Evolutionary conservation across 2,329 filamentous ascomycete genomes (phyloP), one percentile per base, ranked within the genome.

Genomic region (Parascedosporium putredinis): DNA sequence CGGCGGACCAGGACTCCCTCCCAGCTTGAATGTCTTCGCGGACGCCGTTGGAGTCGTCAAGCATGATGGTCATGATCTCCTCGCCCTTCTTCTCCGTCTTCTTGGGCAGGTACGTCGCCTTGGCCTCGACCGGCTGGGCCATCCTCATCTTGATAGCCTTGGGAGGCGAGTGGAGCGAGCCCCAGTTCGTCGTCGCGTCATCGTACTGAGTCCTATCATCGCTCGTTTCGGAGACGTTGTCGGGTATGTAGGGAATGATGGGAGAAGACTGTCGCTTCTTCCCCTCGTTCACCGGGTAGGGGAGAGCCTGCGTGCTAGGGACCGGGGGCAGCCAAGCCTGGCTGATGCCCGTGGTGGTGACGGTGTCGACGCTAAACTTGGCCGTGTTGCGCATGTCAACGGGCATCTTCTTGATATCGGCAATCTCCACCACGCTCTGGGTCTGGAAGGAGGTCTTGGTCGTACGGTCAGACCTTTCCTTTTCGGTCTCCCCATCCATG

Each of bases 261-360:
- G 72, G 73, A 14, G 75, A 78, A 3, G 74, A 77, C 46, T 66
- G 68, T 16, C 73, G 69, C 55, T 71, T 69, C 16, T 57, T 57
- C 43, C 59, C 64, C 12, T 62, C 59, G 48, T 57, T 47, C 25
- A 59, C 51, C 43, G 27, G 50, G 45, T 14, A 24, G 22, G 40
- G 27, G 4, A 44, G 23, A 7, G 10, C 12, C 24, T 22, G 47
- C 34, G 52, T 40, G 47, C 47, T 36, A 54, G 54, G 14, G 45
- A 67, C 61, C n/a, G 58, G 66, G 5, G 65, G 64, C n/a, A 70
- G 56, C 68, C 66, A 71, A 4, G 61, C 62, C 33, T 62, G 62
- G 27, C 23, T 42, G 12, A 23, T 20, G 5, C 16, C 45, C 18
- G 24, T 45, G 54, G 43, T 5, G 53, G 49, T 2, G 60, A 64